Evolutionary conservation across 163 green algal species (phyloP).

Genomic region (Chlamydomonas reinhardtii): DNA sequence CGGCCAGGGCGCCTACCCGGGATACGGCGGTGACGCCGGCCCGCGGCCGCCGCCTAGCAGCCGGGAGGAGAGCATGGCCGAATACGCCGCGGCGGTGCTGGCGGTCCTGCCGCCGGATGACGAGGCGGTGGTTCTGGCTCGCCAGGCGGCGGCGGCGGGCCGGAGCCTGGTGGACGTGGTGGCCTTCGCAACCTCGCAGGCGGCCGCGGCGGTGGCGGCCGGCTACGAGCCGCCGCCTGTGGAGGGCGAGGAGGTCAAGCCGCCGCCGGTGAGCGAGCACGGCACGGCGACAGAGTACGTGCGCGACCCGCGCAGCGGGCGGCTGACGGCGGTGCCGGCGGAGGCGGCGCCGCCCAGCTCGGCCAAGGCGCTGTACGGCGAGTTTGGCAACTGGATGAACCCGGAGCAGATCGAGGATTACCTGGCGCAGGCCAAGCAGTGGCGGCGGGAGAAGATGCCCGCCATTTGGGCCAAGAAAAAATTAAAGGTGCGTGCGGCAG

Average conservation of each 20-base stretch:
- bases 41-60: background rate
- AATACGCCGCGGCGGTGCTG: constrained; percentile 53
- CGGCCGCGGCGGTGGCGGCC: background rate
- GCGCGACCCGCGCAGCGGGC: constrained; percentile 35
- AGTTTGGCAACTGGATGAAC: constrained; percentile 41
- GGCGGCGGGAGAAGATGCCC: constrained; percentile 29
- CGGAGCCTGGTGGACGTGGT: constrained; percentile 53
- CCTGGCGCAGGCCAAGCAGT: constrained; percentile 22
- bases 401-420: constrained; percentile 46
- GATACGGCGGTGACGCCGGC: background rate
- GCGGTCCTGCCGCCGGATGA: constrained; percentile 66
- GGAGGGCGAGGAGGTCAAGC: background rate
- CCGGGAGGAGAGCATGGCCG: constrained; percentile 29
- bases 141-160: constrained; percentile 58
- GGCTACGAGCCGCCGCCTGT: background rate
- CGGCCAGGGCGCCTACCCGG: background rate
- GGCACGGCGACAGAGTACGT: constrained; percentile 22
- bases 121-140: constrained; percentile 66
- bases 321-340: constrained; percentile 26
- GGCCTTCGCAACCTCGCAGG: constrained; percentile 32
- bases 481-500: constrained; percentile 20
- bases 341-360: background rate
- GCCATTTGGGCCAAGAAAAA: constrained; percentile 19
- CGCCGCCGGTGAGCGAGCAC: background rate
- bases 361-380: constrained; percentile 44